Base-by-base conservation (phyloP, 257 asterid genomes). In the Marsdenia floribunda region DNA sequence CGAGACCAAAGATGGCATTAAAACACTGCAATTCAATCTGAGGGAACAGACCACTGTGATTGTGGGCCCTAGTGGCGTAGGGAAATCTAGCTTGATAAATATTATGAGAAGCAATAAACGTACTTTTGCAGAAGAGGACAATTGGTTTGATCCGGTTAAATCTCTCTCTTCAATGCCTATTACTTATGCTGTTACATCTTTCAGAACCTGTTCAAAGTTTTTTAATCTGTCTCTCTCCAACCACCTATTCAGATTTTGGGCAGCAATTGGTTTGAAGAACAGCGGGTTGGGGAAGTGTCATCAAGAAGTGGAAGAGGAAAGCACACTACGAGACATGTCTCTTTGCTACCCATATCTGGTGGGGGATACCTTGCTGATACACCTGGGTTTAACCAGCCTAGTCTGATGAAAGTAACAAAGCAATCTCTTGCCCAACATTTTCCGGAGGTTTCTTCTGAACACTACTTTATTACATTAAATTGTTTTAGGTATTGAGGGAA, bases 51-150 rank as follows among this genome's bases (percentile, higher is more conserved):
- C 96, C 19, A 87, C 96, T 70, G 98, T 94, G 40, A 84, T 92
- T 77, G 94, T 89, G 49, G 98, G 99, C 77, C 99, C 98, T 8
- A 94, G 99, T 52, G 99, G 99, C 35, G 99, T 94, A 77, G 99
- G 99, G 60, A 94, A 92, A 85, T 94, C 99, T 50, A 94, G 99
- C 73, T 82, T 94, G 84, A 94, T 94, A 78, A 94, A 94, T 81
- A 93, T 90, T 72, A 79, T 94, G 76, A 89, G 99, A 85, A 85
- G 82, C 83, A 86, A 77, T 44, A 86, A 70, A 70, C 84, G 64
- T 73, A 77, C 37, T 79, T 68, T 76, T 72, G 70, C 54, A 44
- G 85, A 84, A 68, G 91, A 86, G 53, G 90, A 85, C 70, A 89
- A 82, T 73, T 81, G 83, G 87, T 82, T 86, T 74, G 90, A 88